Conservation (phyloP, 306 rosid species). For the Lathyrus oleraceus region DNA sequence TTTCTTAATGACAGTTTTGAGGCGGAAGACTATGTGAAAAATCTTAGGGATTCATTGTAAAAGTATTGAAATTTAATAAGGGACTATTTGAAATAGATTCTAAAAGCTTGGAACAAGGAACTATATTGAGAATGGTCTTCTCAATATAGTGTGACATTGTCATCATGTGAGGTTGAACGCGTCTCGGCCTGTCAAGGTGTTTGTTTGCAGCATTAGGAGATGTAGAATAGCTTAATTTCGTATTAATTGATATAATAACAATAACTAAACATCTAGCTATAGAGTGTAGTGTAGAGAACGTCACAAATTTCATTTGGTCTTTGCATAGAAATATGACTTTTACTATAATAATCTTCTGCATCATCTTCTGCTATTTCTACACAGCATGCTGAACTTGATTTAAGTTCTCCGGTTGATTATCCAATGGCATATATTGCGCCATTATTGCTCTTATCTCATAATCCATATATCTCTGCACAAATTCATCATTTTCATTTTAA, state of each 20-base stretch:
- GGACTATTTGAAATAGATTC: too few species aligned
- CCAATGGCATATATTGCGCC: slow-evolving; percentile 99
- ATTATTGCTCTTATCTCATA: slow-evolving; percentile 90
- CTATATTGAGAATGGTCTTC: too few species aligned
- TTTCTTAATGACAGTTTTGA: too few species aligned
- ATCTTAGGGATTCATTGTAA: too few species aligned
- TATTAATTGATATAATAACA: neutral
- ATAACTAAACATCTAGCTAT: neutral
- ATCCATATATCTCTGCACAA: slow-evolving; percentile 87
- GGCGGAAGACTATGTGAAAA: too few species aligned
- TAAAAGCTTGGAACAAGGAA: too few species aligned
- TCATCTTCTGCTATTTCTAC: slow-evolving; percentile 32
- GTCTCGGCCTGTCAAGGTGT: too few species aligned
- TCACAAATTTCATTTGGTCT: slow-evolving; percentile 1
- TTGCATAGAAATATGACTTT: slow-evolving; percentile 8
- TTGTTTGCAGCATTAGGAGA: too few species aligned
- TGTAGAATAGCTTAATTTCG: neutral
- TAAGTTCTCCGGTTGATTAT: slow-evolving; percentile 64
- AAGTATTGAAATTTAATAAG: too few species aligned
- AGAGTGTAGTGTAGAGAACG: neutral
- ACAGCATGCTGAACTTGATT: slow-evolving; percentile 48
- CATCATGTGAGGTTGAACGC: too few species aligned
- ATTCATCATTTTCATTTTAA: neutral
- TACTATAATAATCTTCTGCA: neutral
- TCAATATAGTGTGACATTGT: too few species aligned